Evolutionary conservation across 805 yeast genomes (phyloP).

Genomic region (Maudiozyma saulgeensis): DNA sequence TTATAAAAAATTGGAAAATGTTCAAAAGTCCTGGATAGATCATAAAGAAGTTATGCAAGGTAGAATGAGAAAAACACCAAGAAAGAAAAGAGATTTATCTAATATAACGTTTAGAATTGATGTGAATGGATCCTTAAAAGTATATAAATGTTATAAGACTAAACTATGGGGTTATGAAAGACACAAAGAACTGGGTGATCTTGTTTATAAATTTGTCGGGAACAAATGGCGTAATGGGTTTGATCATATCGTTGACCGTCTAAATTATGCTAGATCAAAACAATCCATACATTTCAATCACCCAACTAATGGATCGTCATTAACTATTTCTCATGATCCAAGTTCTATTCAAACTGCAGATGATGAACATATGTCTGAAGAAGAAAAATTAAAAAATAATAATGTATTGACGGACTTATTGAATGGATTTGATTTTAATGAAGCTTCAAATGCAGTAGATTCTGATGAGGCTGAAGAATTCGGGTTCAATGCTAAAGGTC

Average conservation of each 20-base stretch:
- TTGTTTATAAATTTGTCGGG: conserved; percentile 51
- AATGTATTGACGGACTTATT: conserved; percentile 42
- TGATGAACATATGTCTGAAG: conserved; percentile 27
- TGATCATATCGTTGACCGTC: conserved; percentile 66
- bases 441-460: conserved; percentile 36
- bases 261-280: conserved; percentile 26
- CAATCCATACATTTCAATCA: conserved; percentile 3
- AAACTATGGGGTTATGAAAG: conserved; percentile 90
- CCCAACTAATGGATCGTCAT: background rate
- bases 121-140: conserved; percentile 47
- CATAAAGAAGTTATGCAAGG: conserved; percentile 43
- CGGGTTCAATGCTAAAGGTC: conserved; percentile 37
- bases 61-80: conserved; percentile 45
- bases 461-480: conserved; percentile 32
- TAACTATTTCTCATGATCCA: conserved; percentile 1
- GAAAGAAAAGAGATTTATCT: conserved; percentile 33
- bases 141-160: conserved; percentile 53
- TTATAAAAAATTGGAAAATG: conserved; percentile 31
- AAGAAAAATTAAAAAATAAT: conserved; percentile 37
- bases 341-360: conserved; percentile 8
- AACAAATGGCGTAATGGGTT: conserved; percentile 75
- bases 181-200: conserved; percentile 47
- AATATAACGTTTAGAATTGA: conserved; percentile 56
- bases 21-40: conserved; percentile 34
- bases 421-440: conserved; percentile 42